Base-by-base conservation (phyloP, 441 rosid species). In the Dalechampia spathulata region DNA sequence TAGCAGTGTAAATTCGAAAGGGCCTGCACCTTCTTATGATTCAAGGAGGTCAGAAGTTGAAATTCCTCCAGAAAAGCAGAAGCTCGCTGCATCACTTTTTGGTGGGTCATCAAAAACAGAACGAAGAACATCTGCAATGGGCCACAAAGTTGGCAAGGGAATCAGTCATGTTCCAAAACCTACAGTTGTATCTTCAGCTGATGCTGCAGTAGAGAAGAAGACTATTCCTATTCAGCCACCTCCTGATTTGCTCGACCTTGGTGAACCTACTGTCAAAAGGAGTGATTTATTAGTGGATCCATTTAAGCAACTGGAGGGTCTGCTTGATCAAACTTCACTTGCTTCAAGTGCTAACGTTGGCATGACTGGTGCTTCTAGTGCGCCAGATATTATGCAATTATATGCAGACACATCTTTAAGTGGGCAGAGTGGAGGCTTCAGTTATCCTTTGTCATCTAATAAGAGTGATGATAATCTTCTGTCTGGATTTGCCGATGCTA, bases 31-130 rank as follows among this genome's bases (percentile, higher is more conserved):
- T 45, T 44, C 71, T 28, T 75, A 79, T 41, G 91, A 83, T 67
- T 69, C 83, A 51, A 85, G 68, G 81, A 87, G 73, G 71, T 72
- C 85, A 0, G 71, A 72, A 58, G 73, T 75, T 59, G 96, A 90
- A 66, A 62, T 86, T 20, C 68, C 89, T 52, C 77, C 80, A 13
- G 97, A 90, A 73, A 94, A 86, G 73, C 94, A 94, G 83, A 90
- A 83, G 79, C 98, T 94, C 11, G 99, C 95, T 43, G 99, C 98
- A 47, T 90, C 99, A 25, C 67, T 94, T 58, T 94, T 94, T 68
- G 97, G 99, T 52, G 82, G 90, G 66, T 71, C 88, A 49, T 76
- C 90, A 22, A 85, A 79, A 72, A 41, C 73, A 34, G 96, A 85
- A 62, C 85, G 73, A 75, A 82, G 78, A 57, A 54, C 79, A 51